phyloP scores from a whole-genome alignment of 768 basidiomycete genomes.

The Boletus tylopilopsis region DNA sequence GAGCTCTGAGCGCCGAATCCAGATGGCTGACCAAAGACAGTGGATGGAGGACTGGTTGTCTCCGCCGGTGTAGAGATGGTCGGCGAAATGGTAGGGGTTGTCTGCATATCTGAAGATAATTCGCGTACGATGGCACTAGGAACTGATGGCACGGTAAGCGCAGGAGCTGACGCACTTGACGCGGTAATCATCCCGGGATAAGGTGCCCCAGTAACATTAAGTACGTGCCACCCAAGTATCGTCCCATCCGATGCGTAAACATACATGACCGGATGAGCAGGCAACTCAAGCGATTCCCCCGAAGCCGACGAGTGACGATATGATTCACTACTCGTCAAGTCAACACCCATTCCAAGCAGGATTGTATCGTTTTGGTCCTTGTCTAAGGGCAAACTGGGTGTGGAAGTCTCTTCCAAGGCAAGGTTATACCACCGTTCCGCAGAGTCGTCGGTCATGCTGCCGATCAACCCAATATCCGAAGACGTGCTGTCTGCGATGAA shows the following conservation, averaged over 20 bases:
- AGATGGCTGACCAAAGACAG: constrained; percentile 35
- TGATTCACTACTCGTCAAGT: constrained; percentile 52
- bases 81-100: constrained; percentile 23
- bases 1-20: constrained; percentile 25
- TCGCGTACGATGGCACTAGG: constrained; percentile 26
- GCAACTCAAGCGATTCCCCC: constrained; percentile 40
- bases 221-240: constrained; percentile 66
- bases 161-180: constrained; percentile 10
- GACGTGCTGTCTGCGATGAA: constrained; percentile 50
- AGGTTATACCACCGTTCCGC: constrained; percentile 43
- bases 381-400: constrained; percentile 62
- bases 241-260: constrained; percentile 80
- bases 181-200: constrained; percentile 54
- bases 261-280: constrained; percentile 62
- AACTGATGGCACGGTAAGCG: constrained; percentile 2
- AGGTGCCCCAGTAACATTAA: constrained; percentile 47
- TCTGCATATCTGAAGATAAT: constrained; percentile 30
- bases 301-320: constrained; percentile 37
- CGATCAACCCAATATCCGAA: constrained; percentile 47
- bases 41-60: constrained; percentile 27
- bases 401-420: constrained; percentile 47
- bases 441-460: constrained; percentile 24
- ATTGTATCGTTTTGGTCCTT: constrained; percentile 68
- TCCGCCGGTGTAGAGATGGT: constrained; percentile 14
- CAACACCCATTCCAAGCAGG: constrained; percentile 59